These are phyloP conservation scores for Rhodocollybia butyracea DNA, from an alignment of 768 basidiomycete genomes.

Conservation along the genomic window DNA sequence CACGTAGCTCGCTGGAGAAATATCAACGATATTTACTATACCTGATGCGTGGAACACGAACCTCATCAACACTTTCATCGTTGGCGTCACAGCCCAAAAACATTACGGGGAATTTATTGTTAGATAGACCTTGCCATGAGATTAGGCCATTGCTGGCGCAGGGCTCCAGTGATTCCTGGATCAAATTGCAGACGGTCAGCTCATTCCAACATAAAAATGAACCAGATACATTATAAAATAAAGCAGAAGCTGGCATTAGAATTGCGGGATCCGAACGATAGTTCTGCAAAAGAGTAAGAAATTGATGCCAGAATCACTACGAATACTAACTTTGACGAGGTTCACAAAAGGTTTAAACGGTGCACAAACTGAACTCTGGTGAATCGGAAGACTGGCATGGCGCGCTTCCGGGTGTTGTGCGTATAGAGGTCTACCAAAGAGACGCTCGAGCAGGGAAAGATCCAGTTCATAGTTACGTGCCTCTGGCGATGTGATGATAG, in stretches of 20 bases:
- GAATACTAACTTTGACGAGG: conserved; percentile 38
- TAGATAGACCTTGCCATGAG: conserved; percentile 37
- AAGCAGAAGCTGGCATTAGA: conserved; percentile 50
- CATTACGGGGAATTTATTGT: conserved; percentile 37
- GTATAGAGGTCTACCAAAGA: conserved; percentile 43
- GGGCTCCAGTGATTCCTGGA: conserved; percentile 43
- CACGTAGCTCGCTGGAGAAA: conserved; percentile 39
- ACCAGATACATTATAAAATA: conserved; percentile 56
- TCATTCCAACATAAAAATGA: no score
- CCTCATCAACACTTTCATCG: conserved; percentile 48
- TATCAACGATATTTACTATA: neutral
- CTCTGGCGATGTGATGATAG: conserved; percentile 41
- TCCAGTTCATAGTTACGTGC: conserved; percentile 44
- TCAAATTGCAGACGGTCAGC: no score
- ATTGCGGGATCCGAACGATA: conserved; percentile 52
- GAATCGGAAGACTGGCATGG: conserved; percentile 6
- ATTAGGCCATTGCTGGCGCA: conserved; percentile 41
- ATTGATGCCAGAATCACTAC: neutral
- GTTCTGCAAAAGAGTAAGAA: conserved; percentile 26
- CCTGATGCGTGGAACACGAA: conserved; percentile 12
- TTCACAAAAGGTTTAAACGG: conserved; percentile 30
- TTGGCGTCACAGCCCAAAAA: conserved; percentile 38
- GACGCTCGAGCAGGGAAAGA: conserved; percentile 45
- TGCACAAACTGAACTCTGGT: neutral
- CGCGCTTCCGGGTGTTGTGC: conserved; percentile 19